Base-by-base conservation (phyloP, 2,329 filamentous ascomycete genomes). In the Diplodia corticola region DNA sequence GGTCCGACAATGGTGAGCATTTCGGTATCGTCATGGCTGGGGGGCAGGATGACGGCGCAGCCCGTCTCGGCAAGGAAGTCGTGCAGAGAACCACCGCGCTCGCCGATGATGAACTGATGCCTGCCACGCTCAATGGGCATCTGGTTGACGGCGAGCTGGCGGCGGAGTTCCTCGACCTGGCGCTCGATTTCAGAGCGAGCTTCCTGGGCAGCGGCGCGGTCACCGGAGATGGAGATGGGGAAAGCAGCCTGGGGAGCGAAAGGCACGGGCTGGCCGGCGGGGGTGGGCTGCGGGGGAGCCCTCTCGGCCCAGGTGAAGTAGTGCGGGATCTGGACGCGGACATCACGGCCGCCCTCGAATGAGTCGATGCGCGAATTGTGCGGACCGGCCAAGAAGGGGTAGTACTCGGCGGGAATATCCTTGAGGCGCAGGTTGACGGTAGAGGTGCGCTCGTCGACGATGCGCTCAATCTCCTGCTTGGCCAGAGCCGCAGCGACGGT, bases 101-200 rank as follows among this genome's bases (percentile, higher is more conserved):
- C 89, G 61, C 94, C 94, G 69, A 97, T 89, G 74, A 99, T 95
- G 82, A 97, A 98, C 77, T 96, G 93, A 77, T 98, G 95, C 61
- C 92, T 89, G 57, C 92, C 92, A 69, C 90, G 89, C 77, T 94
- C 91, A 71, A 98, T 92, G 5, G 90, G 86, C 49, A 93, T 82
- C 77, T 96, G 89, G 71, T 95, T 88, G 57, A 95, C 82, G 49
- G 89, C 87, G 59, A 98, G 83, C 75, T 91, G 88, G 67, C 87
- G 86, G 70, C 89, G 88, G 24, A 99, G 85, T 74, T 94, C 86
- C 68, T 89, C 86, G 6, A 89, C 92, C 67, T 89, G 86, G 57
- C 88, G 88, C 78, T 97, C 93, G 70, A 98, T 90, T 73, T 91
- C 88, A 50, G 89, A 88, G 67, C 90, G 90, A 28, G 89, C 91